phyloP scores from a whole-genome alignment of 345 rosid genomes.

The Bretschneidera sinensis region DNA sequence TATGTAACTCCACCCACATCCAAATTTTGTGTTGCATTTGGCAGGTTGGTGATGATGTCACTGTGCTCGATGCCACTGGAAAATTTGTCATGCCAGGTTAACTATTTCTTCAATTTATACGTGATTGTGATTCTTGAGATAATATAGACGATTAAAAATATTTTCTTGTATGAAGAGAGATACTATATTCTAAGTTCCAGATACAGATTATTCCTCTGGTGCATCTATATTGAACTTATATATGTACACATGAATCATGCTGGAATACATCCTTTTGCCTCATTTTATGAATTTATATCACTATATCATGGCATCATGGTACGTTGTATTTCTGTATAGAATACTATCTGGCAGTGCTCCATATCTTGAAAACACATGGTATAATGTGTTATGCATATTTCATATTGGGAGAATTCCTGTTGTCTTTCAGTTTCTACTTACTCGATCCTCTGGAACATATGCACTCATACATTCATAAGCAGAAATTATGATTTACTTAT shows the following conservation, averaged over 20 bases:
- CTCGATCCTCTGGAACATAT: not conserved
- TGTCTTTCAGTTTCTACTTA: not conserved
- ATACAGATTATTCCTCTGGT: not conserved
- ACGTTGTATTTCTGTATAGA: not conserved
- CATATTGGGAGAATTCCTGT: not conserved
- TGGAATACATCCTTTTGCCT: not conserved
- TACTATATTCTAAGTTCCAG: no score
- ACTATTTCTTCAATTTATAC: not conserved
- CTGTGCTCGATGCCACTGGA: conserved; percentile 84
- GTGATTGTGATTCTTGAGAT: not conserved
- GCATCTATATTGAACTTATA: not conserved
- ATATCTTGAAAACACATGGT: not conserved
- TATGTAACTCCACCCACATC: conserved; percentile 6
- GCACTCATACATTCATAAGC: not conserved
- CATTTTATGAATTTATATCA: not conserved
- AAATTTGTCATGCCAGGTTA: conserved; percentile 96
- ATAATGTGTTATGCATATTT: not conserved
- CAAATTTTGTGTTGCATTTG: conserved; percentile 14
- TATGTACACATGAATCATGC: not conserved
- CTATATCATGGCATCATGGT: not conserved
- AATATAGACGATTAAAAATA: not conserved
- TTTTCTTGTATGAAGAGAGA: no score
- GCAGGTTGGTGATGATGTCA: conserved; percentile 87
- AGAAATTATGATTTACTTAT: not conserved
- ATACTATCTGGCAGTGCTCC: not conserved